Percentiles rank a stretch among this genome's conserved stretches.
Evolutionary conservation across 1,139 yeast species (phyloP).

Genomic region (Citeromyces siamensis): DNA sequence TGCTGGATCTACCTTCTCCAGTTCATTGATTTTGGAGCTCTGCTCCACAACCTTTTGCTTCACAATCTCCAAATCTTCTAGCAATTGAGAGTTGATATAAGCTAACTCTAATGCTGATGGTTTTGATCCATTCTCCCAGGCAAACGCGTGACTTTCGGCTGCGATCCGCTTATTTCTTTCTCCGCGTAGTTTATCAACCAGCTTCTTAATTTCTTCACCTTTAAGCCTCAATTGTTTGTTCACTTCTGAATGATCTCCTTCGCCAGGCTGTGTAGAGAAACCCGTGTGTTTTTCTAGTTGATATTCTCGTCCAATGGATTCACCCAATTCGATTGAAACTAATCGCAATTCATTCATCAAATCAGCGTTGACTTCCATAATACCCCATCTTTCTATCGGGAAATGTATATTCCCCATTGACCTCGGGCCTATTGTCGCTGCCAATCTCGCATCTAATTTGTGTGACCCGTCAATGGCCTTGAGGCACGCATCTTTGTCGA

Average conservation of each 20-base stretch:
- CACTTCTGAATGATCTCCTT: background rate
- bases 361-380: conserved; percentile 45
- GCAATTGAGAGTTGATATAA: conserved; percentile 37
- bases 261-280: background rate
- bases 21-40: conserved; percentile 27
- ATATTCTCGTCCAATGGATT: conserved; percentile 57
- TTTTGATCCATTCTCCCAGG: conserved; percentile 38
- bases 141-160: conserved; percentile 56
- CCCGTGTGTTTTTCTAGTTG: conserved; percentile 35
- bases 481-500: background rate
- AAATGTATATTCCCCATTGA: background rate
- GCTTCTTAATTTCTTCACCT: conserved; percentile 29
- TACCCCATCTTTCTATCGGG: conserved; percentile 26
- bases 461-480: background rate
- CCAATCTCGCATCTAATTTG: background rate
- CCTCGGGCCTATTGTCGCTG: background rate
- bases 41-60: conserved; percentile 29
- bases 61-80: conserved; percentile 31
- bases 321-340: conserved; percentile 61
- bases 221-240: conserved; percentile 8
- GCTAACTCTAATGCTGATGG: conserved; percentile 46
- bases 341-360: conserved; percentile 51
- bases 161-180: conserved; percentile 55
- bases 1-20: conserved; percentile 27
- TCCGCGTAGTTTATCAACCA: conserved; percentile 46